Base-by-base conservation (phyloP, 1,284 basidiomycete genomes). In the Golubevia sp. region DNA sequence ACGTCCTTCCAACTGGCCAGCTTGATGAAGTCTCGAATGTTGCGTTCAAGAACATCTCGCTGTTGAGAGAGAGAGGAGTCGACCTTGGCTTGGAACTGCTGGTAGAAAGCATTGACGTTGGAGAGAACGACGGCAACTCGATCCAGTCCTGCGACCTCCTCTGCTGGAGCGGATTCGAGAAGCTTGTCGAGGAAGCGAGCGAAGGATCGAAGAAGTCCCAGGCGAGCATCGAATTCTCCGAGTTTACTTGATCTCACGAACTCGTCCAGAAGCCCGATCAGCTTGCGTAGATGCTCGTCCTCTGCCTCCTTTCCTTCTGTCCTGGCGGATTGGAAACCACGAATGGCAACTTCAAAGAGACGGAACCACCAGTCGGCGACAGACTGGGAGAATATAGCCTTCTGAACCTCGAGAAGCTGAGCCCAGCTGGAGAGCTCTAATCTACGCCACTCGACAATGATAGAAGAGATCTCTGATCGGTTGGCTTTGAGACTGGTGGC, bases 1-100 rank as follows among this genome's bases (percentile, higher is more conserved):
- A 96, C 87, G 80, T 99, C 97, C 84, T 92, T 96, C 97, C 97
- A 99, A 77, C 94, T 97, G 0, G 97, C 97, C 49, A 99, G 87
- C 83, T 94, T 94, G 86, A 99, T 91, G 79, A 93, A 92, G 60
- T 89, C 90, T 64, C 87, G 88, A 59, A 99, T 88, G 59, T 96
- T 91, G 74, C 90, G 91, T 84, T 97, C 93, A 51, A 97, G 84
- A 1, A 82, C 81, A 1, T 84, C 85, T 62, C 90, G 89, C 82
- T 93, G 90, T 7, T 87, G 84, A 2, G 80, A 72, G n/a, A 97
- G 84, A 5, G 86, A 86, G 5, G 85, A 78, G 5, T 85, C 77
- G 44, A 97, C 84, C 3, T 85, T 84, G 0, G 86, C 73, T 7
- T 86, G 79, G 79, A 91, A 94, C 49, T 92, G 88, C 11, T 81